Percentiles rank a stretch among this genome's conserved stretches.
These are phyloP conservation scores for Picocystis sp. DNA, from an alignment of 163 green algal genomes.

Conservation along the genomic window DNA sequence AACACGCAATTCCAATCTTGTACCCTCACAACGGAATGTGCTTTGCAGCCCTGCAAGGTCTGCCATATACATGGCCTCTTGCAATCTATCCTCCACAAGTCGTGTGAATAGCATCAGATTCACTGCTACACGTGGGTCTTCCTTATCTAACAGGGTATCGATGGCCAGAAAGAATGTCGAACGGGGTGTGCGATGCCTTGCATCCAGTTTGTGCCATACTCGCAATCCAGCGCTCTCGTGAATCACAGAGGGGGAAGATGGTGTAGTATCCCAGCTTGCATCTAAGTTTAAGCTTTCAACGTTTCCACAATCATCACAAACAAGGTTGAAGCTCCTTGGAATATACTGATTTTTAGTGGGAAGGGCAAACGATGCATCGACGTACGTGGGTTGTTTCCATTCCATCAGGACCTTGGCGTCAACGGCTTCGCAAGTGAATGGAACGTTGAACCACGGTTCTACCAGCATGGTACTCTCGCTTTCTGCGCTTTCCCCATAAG, in stretches of 20 bases:
- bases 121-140: constrained; percentile 15
- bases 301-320: no score
- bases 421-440: constrained; percentile 11
- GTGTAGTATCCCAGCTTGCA: background rate
- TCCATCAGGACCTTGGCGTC: no score
- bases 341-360: no score
- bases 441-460: constrained; percentile 73
- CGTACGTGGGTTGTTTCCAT: no score
- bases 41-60: constrained; percentile 55
- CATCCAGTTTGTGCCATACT: constrained; percentile 73
- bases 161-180: constrained; percentile 43
- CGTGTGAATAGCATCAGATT: constrained; percentile 43
- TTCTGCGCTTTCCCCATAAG: constrained; percentile 13
- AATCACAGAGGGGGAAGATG: background rate
- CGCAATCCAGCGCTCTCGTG: constrained; percentile 30
- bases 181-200: constrained; percentile 42
- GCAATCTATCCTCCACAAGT: constrained; percentile 63
- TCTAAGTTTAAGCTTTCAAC: no score
- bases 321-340: no score
- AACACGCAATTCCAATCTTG: constrained; percentile 55
- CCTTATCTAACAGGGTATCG: constrained; percentile 18
- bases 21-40: background rate
- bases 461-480: constrained; percentile 1
- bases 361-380: no score
- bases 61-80: constrained; percentile 73